phyloP scores from a whole-genome alignment of 805 yeast species.

The Kuraishia piskuri region DNA sequence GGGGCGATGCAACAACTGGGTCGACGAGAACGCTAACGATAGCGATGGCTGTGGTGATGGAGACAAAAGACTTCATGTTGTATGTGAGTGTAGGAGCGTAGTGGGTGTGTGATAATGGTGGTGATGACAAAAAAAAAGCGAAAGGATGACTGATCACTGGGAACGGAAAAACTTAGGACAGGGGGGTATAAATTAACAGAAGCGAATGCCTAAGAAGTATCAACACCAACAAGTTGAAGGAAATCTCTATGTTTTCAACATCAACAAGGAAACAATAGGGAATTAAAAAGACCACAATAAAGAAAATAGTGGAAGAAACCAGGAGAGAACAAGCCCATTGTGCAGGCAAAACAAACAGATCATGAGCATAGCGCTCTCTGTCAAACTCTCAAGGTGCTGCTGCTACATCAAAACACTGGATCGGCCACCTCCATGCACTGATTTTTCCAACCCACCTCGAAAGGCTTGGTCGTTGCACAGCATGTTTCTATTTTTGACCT shows the following conservation, averaged over 20 bases:
- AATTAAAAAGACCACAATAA: too few species aligned
- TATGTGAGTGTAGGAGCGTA: background rate
- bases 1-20: conserved; percentile 58
- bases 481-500: background rate
- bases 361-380: background rate
- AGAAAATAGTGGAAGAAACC: too few species aligned
- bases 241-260: background rate
- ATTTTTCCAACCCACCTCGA: background rate
- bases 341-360: background rate
- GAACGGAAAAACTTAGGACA: background rate
- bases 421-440: background rate
- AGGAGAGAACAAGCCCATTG: background rate
- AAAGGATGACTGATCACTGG: background rate
- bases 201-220: background rate
- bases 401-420: background rate
- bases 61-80: background rate
- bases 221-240: background rate
- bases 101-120: background rate
- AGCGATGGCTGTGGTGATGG: conserved; percentile 1
- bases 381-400: background rate
- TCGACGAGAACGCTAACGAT: conserved; percentile 13
- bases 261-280: background rate
- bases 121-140: too few species aligned
- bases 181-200: background rate
- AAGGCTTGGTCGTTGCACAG: background rate